These are phyloP conservation scores for Saccharomyces pastorianus DNA, from an alignment of 1,139 yeast species.

Conservation along the genomic window DNA sequence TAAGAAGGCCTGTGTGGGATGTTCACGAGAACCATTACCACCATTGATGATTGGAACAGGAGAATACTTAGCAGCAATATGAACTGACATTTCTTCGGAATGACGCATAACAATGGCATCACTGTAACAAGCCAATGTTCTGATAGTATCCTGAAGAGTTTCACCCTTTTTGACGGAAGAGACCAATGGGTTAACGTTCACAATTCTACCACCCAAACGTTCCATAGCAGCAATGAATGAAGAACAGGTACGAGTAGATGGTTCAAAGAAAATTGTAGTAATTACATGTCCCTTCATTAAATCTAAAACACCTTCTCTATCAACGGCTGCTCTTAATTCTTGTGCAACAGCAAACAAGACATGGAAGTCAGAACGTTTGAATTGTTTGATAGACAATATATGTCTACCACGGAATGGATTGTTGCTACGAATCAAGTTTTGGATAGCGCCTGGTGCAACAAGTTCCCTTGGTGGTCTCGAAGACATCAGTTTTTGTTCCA, in stretches of 20 bases:
- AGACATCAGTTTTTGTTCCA: conserved; percentile 48
- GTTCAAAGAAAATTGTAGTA: conserved; percentile 96
- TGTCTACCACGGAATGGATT: conserved; percentile 87
- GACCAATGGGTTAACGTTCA: conserved; percentile 71
- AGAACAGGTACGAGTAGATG: conserved; percentile 92
- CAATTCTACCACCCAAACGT: conserved; percentile 96
- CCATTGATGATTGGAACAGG: conserved; percentile 97
- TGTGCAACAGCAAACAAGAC: conserved; percentile 92
- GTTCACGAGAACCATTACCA: conserved; percentile 96
- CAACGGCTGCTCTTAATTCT: conserved; percentile 95
- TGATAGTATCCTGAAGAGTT: conserved; percentile 90
- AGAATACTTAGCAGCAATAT: conserved; percentile 90
- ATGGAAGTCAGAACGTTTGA: conserved; percentile 82
- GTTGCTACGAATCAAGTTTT: conserved; percentile 65
- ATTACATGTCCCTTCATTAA: conserved; percentile 81
- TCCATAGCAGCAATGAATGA: conserved; percentile 99
- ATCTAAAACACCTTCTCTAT: conserved; percentile 91
- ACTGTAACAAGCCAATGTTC: conserved; percentile 92
- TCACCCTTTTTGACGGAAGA: conserved; percentile 98
- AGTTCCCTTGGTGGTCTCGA: conserved; percentile 62
- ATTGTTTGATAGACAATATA: conserved; percentile 79
- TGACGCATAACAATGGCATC: conserved; percentile 97
- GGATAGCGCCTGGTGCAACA: conserved; percentile 70
- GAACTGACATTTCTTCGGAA: conserved; percentile 86
- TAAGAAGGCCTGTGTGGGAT: conserved; percentile 96